Evolutionary conservation across 2,329 filamentous ascomycete species (phyloP).

Genomic region (Fonsecaea nubica): DNA sequence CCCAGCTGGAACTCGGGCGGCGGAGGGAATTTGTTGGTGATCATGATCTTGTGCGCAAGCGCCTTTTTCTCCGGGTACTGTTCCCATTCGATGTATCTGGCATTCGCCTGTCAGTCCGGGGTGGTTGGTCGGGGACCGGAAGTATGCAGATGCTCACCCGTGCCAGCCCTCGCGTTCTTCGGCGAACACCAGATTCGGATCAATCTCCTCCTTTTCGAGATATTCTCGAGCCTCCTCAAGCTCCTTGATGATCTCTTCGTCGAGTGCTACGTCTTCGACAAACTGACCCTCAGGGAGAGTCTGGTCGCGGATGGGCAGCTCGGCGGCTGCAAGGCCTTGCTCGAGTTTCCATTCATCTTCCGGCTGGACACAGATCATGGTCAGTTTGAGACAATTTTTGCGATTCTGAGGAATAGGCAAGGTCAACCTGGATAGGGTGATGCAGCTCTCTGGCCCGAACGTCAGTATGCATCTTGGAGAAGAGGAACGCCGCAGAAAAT

Average conservation of each 20-base stretch:
- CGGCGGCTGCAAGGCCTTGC: slow-evolving; percentile 57
- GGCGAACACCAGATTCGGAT: slow-evolving; percentile 50
- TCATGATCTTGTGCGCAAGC: slow-evolving; percentile 62
- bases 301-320: slow-evolving; percentile 57
- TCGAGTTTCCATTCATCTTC: slow-evolving; percentile 62
- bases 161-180: slow-evolving; percentile 57
- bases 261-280: slow-evolving; percentile 44
- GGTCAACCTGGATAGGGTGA: slow-evolving; percentile 28
- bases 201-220: slow-evolving; percentile 49
- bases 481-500: neutral
- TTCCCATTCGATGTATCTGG: slow-evolving; percentile 72
- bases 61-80: slow-evolving; percentile 71
- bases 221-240: slow-evolving; percentile 29
- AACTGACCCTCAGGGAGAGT: slow-evolving; percentile 47
- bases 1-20: slow-evolving; percentile 63
- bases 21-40: slow-evolving; percentile 58
- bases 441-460: slow-evolving; percentile 26
- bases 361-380: slow-evolving; percentile 27
- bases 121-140: neutral
- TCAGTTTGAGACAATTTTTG: slow-evolving; percentile 12
- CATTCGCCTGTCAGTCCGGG: neutral
- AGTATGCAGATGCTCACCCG: slow-evolving; percentile 44
- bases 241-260: slow-evolving; percentile 27
- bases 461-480: slow-evolving; percentile 33
- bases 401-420: neutral